Base-by-base conservation (phyloP, 2,329 filamentous ascomycete species). In the Sclerotinia glacialis region DNA sequence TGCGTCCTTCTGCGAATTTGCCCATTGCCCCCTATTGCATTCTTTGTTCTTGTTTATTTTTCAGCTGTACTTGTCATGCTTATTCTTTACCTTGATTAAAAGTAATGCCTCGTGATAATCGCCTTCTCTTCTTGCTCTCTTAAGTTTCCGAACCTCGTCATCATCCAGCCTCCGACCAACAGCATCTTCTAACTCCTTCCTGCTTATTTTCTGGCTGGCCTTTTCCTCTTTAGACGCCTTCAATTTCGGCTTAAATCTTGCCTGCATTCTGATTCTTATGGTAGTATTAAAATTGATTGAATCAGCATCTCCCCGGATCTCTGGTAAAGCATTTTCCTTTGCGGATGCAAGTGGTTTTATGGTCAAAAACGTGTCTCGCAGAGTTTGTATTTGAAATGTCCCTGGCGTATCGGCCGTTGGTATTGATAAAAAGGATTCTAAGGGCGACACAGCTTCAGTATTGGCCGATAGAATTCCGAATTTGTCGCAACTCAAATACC, bases 221-320 rank as follows among this genome's bases (percentile, higher is more conserved):
- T 90, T 95, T 70, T 92, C 90, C 76, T 93, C 92, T 79, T 93
- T 96, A 0, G 83, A 86, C 12, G 89, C 89, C 78, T 89, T 91
- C 55, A 95, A 78, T 69, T 85, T 85, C 11, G 94, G 93, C 82
- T 97, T 97, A 81, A 96, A 98, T 61, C 91, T 84, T 28, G 94
- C 92, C 80, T 98, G 94, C 93, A 98, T 97, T 64, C 93, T 89
- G 73, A 98, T 86, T 60, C 92, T 85, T 68, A 96, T 77, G 8
- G 88, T 89, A 12, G 91, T 92, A 72, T 85, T 85, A 74, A 90
- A 91, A 5, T 82, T 84, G 61, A 88, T 85, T 11, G 80, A 79
- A 18, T 88, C 86, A 9, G 86, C 89, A 77, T 97, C 92, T 59
- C 92, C 93, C 42, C 92, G 86, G 16, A 96, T 82, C 71, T 93